Conservation (phyloP, 2,329 filamentous ascomycete genomes). For the Trichoderma arundinaceum region DNA sequence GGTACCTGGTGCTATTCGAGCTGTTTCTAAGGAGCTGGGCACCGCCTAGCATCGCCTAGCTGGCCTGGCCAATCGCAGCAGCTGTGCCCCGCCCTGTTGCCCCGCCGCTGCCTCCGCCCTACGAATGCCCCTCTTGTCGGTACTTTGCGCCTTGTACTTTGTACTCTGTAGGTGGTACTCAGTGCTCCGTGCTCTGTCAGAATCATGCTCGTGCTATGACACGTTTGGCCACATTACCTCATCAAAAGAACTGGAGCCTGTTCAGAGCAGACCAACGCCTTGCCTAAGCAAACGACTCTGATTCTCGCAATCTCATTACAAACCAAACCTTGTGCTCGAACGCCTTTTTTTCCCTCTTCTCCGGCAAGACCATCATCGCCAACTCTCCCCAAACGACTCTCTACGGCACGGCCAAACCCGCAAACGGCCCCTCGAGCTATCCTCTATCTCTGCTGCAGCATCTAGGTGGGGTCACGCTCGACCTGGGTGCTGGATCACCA, state of each 20-base stretch:
- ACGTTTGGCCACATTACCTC: constrained; percentile 30
- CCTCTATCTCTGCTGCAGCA: constrained; percentile 27
- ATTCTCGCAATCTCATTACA: constrained; percentile 20
- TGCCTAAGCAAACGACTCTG: background rate
- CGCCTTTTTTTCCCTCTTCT: background rate
- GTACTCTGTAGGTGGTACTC: constrained; percentile 6
- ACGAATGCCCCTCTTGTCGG: constrained; percentile 27
- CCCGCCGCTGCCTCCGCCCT: constrained; percentile 15
- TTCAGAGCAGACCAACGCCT: constrained; percentile 12
- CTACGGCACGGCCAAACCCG: constrained; percentile 1
- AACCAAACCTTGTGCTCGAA: constrained; percentile 6
- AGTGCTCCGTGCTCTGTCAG: background rate
- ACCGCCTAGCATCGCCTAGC: no score
- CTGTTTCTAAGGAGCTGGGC: constrained; percentile 1
- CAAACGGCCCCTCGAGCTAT: background rate
- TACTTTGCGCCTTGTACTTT: constrained; percentile 3
- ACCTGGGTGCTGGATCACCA: constrained; percentile 44
- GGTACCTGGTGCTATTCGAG: constrained; percentile 3
- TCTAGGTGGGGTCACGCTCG: constrained; percentile 48
- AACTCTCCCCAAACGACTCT: background rate
- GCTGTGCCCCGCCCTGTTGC: constrained; percentile 14
- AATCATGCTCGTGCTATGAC: background rate
- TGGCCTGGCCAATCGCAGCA: background rate
- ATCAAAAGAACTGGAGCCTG: constrained; percentile 30
- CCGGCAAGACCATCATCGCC: background rate